Evolutionary conservation across 2,329 filamentous ascomycete genomes (phyloP).

Genomic region (Cephalotrichum gorgonifer): DNA sequence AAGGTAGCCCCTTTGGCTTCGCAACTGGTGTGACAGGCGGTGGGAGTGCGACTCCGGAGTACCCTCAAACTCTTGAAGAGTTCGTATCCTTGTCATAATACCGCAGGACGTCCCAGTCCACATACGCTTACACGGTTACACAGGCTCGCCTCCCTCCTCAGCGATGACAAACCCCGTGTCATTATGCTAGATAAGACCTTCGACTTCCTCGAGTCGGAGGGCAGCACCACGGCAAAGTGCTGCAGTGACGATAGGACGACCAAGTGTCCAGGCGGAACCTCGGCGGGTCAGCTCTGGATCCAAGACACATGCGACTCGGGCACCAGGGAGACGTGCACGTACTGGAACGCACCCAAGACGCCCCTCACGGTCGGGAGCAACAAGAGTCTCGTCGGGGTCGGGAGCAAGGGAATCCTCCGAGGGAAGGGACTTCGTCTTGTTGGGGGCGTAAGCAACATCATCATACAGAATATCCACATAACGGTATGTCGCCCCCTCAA

Average conservation of each 20-base stretch:
- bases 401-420: conserved; percentile 24
- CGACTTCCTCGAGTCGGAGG: conserved; percentile 16
- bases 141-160: conserved; percentile 15
- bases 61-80: conserved; percentile 33
- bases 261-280: conserved; percentile 10
- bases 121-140: not conserved
- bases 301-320: conserved; percentile 16
- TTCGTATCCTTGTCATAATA: conserved; percentile 7
- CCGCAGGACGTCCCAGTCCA: conserved; percentile 15
- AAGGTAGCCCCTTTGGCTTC: conserved; percentile 19
- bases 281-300: conserved; percentile 15
- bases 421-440: conserved; percentile 28
- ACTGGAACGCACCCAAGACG: conserved; percentile 18
- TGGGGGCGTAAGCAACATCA: conserved; percentile 20
- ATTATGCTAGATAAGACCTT: conserved; percentile 23
- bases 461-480: conserved; percentile 25
- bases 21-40: conserved; percentile 37
- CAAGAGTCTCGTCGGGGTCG: conserved; percentile 28
- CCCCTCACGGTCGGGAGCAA: conserved; percentile 23
- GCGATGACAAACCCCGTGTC: conserved; percentile 19
- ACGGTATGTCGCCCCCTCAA: conserved; percentile 4
- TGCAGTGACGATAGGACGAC: conserved; percentile 13
- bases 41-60: conserved; percentile 29
- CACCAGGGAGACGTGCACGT: conserved; percentile 13
- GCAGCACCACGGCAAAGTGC: conserved; percentile 12